These are phyloP conservation scores for Allium sativum DNA, from an alignment of 106 monocot genomes.

Conservation along the genomic window DNA sequence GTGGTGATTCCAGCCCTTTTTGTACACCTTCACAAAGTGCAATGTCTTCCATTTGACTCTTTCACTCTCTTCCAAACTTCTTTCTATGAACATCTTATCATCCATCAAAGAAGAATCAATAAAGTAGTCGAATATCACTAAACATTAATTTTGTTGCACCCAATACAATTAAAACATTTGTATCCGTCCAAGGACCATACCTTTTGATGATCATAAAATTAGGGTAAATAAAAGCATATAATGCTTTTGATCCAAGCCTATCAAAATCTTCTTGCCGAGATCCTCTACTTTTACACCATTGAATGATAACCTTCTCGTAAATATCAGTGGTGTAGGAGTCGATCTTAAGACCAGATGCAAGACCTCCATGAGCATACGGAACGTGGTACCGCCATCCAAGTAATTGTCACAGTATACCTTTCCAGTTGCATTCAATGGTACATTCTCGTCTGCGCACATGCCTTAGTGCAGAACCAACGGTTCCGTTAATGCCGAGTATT, in stretches of 20 bases:
- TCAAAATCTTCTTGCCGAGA: constrained; percentile 25
- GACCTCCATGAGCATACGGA: constrained; percentile 74
- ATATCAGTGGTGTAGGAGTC: constrained; percentile 61
- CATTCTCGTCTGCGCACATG: constrained; percentile 71
- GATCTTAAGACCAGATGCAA: constrained; percentile 74
- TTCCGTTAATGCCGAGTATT: constrained; percentile 41
- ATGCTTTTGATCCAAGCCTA: constrained; percentile 69
- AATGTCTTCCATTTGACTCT: constrained; percentile 84
- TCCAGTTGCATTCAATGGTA: constrained; percentile 83
- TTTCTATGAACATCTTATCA: constrained; percentile 46
- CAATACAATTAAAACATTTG: constrained; percentile 66
- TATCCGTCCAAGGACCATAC: constrained; percentile 95
- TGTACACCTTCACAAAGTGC: constrained; percentile 77
- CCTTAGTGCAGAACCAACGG: constrained; percentile 39
- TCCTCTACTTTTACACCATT: constrained; percentile 47
- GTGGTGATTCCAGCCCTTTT: constrained; percentile 72
- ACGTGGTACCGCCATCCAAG: constrained; percentile 97
- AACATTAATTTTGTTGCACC: constrained; percentile 48
- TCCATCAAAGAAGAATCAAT: constrained; percentile 45
- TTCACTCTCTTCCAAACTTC: constrained; percentile 76
- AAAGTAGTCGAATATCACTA: constrained; percentile 88
- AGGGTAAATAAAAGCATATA: constrained; percentile 81
- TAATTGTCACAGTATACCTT: constrained; percentile 98
- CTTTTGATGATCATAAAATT: constrained; percentile 98
- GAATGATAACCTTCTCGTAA: constrained; percentile 78